Evolutionary conservation across 2,329 filamentous ascomycete genomes (phyloP).

Genomic region (Aspergillus sp.): DNA sequence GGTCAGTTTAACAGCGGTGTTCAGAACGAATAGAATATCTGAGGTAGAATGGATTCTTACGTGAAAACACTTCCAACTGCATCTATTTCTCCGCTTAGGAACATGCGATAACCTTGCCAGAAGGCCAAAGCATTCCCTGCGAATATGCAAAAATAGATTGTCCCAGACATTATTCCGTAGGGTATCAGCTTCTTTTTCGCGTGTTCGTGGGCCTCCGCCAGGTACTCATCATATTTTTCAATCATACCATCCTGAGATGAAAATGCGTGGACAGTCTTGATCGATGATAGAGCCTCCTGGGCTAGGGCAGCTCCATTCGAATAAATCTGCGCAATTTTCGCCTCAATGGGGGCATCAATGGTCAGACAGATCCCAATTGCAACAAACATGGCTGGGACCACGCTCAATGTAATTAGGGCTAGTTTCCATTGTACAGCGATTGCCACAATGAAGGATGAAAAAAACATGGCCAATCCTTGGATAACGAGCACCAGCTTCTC

Average conservation of each 20-base stretch:
- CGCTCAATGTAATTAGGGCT: constrained; percentile 80
- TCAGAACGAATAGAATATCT: neutral
- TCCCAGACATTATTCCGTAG: constrained; percentile 21
- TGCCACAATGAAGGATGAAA: constrained; percentile 84
- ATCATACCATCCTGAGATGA: constrained; percentile 16
- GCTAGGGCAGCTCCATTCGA: constrained; percentile 82
- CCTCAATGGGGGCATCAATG: constrained; percentile 74
- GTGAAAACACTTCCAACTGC: constrained; percentile 28
- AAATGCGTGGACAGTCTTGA: constrained; percentile 25
- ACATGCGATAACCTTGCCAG: constrained; percentile 35
- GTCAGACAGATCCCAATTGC: constrained; percentile 65
- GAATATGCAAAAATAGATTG: constrained; percentile 19
- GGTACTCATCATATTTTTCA: constrained; percentile 18
- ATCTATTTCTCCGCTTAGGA: constrained; percentile 27
- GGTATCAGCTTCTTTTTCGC: constrained; percentile 21
- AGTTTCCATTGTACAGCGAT: constrained; percentile 92
- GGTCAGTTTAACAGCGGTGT: constrained; percentile 9
- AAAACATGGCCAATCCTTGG: constrained; percentile 74
- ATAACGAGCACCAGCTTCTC: constrained; percentile 82
- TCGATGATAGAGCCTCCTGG: constrained; percentile 79
- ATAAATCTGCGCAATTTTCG: constrained; percentile 73
- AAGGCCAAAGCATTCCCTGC: constrained; percentile 51
- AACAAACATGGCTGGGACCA: constrained; percentile 78
- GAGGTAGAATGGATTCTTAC: constrained; percentile 6
- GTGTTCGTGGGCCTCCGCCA: constrained; percentile 12